Percentiles rank a stretch among this genome's conserved stretches.
Conservation (phyloP, 164 flowering plant genomes). For the Aristolochia fimbriata region DNA sequence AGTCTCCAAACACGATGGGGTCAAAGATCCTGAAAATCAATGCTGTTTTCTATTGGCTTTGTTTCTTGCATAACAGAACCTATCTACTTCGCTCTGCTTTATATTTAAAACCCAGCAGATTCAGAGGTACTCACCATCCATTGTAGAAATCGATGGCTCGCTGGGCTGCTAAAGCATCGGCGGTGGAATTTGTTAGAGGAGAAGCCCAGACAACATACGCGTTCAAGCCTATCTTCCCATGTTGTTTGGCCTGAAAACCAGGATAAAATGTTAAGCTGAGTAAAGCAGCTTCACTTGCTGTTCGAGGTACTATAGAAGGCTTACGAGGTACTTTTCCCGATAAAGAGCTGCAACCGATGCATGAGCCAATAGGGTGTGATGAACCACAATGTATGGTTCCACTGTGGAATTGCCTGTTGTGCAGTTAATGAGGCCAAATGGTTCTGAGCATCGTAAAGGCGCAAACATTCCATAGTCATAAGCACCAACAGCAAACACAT, state of each 20-base stretch:
- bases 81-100: no score
- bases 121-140: slow-evolving; percentile 29
- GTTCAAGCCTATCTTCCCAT: slow-evolving; percentile 38
- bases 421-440: slow-evolving; percentile 22
- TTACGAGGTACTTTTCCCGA: slow-evolving; percentile 29
- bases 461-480: slow-evolving; percentile 27
- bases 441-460: slow-evolving; percentile 36
- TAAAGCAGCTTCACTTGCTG: background rate
- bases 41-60: no score
- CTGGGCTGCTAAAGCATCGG: slow-evolving; percentile 34
- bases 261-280: background rate
- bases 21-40: slow-evolving; percentile 26
- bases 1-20: slow-evolving; percentile 55
- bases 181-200: slow-evolving; percentile 27
- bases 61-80: no score
- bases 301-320: background rate
- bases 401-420: slow-evolving; percentile 35
- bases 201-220: slow-evolving; percentile 13
- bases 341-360: slow-evolving; percentile 34
- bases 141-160: slow-evolving; percentile 32
- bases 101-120: no score
- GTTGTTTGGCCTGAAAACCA: slow-evolving; percentile 32
- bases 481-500: slow-evolving; percentile 18
- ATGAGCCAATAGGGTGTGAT: slow-evolving; percentile 38
- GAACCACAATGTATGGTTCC: slow-evolving; percentile 40